Evolutionary conservation across 2,329 filamentous ascomycete genomes (phyloP), one percentile per base, ranked within the genome.

Genomic region (Simplicillium sp.): DNA sequence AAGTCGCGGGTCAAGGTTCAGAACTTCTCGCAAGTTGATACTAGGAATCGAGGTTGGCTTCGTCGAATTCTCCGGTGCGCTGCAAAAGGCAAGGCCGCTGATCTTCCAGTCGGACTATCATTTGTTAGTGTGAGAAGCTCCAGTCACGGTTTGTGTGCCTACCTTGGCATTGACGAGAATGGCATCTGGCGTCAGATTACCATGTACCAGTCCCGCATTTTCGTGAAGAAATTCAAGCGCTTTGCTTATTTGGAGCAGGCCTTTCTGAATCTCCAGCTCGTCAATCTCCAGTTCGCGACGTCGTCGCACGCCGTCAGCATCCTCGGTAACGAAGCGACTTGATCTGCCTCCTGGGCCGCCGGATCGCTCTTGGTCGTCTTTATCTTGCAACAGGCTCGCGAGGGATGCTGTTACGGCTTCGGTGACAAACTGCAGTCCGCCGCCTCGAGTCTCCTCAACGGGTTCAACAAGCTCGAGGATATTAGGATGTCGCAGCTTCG

Each of bases 181-280:
- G 14, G 89, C 86, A 48, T 97, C 90, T 0, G 92, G 92, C 0
- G 89, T 97, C 48, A 98, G 62, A 57, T 98, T 98, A 37, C 85
- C 87, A 61, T 98, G 92, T 0, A 97, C 87, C 37, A 98, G 72
- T 1, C 87, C 87, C 9, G 90, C 90, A 57, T 90, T 95, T 57
- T 97, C 90, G 57, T 97, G 90, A 45, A 97, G 66, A 57, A 97
- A 97, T 62, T 97, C 90, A 25, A 97, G 70, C 3, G 89, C 90
- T 59, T 96, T 96, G 55, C 84, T 89, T 47, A 98, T 76, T 60
- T 98, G 92, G 45, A 97, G 66, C 47, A 98, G 62, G 0, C 92
- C 92, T 63, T 98, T 98, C 60, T 98, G 92, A 52, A 97, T 94
- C 62, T 98, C 92, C 44, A 98, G 68, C 64, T 97, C 92, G 57